Evolutionary conservation across 495 filamentous ascomycete genomes (phyloP), one percentile per base, ranked within the genome.

Genomic region (Cercophora samala): DNA sequence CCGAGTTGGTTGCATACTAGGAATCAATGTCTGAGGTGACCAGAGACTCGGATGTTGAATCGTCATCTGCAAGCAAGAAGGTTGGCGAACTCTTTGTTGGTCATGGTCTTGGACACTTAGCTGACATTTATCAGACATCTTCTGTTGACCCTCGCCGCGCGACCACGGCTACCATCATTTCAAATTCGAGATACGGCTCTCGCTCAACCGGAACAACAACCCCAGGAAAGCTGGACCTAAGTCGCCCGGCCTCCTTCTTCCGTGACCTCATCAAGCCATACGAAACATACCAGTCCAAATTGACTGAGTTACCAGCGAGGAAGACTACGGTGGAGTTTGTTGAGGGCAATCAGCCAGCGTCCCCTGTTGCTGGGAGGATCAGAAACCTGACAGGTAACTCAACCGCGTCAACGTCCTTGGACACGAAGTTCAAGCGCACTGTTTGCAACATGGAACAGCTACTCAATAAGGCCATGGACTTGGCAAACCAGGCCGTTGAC

Each of bases 391-490:
- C 66, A 11, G 19, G 62, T 25, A 56, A 53, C 3, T 68, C 71
- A 0, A 60, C 56, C 1, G 58, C 52, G 0, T 32, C 66, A 1
- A 42, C 52, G 11, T 65, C 71, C 3, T 63, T 76, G n/a, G 75
- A 77, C 63, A 56, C 66, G 19, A 67, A 73, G 8, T 71, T 75
- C 61, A 71, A 75, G 61, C 68, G 66, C 23, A 79, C 79, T 8
- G 73, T 84, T 67, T 72, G 69, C 18, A 76, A 81, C 62, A 75
- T 85, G 29, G 83, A 86, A 61, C 67, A 74, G 55, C 75, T 85
- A 15, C 74, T 85, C 19, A 75, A 73, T 46, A 79, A 84, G 69
- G 83, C 82, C 19, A 65, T 83, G 19, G 72, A 69, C 0, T 69
- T 86, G 21, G 82, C 80, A 19, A 73, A 77, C 24, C 70, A 82